phyloP scores from a whole-genome alignment of 208 protist genomes.

The Spongospora subterranea region DNA sequence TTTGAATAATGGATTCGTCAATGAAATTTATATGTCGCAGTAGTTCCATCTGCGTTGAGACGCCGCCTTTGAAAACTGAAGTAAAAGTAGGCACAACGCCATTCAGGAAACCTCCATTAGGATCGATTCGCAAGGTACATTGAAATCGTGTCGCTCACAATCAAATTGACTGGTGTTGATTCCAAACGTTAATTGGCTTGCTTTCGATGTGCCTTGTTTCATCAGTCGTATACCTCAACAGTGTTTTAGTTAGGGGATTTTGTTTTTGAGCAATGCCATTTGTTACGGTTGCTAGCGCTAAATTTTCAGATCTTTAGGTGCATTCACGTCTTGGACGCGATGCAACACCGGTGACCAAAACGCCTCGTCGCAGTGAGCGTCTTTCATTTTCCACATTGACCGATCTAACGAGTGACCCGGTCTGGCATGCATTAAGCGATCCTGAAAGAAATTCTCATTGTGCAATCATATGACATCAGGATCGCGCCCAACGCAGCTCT shows the following conservation, averaged over 20 bases:
- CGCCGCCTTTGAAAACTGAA: neutral
- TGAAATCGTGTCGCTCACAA: neutral
- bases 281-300: no score
- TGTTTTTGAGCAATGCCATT: no score
- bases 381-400: neutral
- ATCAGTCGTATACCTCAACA: no score
- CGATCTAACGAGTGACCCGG: neutral
- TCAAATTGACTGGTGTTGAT: neutral
- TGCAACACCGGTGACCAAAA: neutral
- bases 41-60: neutral
- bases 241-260: no score
- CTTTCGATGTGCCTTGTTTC: no score
- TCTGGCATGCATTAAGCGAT: no score
- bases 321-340: no score
- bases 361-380: neutral
- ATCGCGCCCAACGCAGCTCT: no score
- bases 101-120: constrained; percentile 7
- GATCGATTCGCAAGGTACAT: neutral
- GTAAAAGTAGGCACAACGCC: no score
- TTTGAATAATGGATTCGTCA: neutral
- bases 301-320: neutral
- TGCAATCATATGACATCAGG: no score
- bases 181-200: neutral
- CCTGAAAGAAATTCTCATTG: no score
- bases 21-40: neutral